A percentile compares a stretch with the other conserved stretches of the same genome.
phyloP scores from a whole-genome alignment of 2,329 filamentous ascomycete genomes.

The Thermoascus crustaceus region DNA sequence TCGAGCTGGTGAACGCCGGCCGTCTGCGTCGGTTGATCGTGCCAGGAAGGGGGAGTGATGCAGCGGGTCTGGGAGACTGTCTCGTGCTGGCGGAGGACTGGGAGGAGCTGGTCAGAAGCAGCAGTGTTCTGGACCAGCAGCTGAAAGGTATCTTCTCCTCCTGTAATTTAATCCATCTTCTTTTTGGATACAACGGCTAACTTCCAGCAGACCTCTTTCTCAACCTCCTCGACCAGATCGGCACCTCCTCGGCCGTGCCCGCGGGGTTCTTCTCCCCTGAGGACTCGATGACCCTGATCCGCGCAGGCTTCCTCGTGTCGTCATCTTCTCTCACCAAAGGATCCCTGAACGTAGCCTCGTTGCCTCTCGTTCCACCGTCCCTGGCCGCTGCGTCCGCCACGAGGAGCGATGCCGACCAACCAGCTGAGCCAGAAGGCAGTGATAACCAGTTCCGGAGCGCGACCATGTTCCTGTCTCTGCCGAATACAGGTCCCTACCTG shows the following conservation, averaged over 20 bases:
- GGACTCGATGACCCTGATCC: constrained; percentile 43
- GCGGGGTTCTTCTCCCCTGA: constrained; percentile 36
- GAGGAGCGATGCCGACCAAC: constrained; percentile 13
- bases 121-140: constrained; percentile 23
- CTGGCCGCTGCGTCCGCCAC: constrained; percentile 18
- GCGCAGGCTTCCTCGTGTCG: constrained; percentile 48
- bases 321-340: constrained; percentile 33
- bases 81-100: constrained; percentile 48
- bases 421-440: constrained; percentile 1
- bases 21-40: constrained; percentile 48
- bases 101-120: constrained; percentile 36
- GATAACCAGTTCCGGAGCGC: constrained; percentile 16
- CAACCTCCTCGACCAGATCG: constrained; percentile 38
- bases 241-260: constrained; percentile 40
- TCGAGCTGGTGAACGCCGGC: constrained; percentile 43
- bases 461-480: constrained; percentile 47
- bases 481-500: constrained; percentile 53
- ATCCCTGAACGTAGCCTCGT: constrained; percentile 36
- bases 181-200: constrained; percentile 42
- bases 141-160: constrained; percentile 24
- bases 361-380: constrained; percentile 21
- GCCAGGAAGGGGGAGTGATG: constrained; percentile 49
- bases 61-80: constrained; percentile 50
- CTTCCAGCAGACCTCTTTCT: constrained; percentile 43
- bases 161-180: constrained; percentile 39